Conservation (phyloP, 169 alveolate genomes). For the Cryptosporidium xiaoi region DNA sequence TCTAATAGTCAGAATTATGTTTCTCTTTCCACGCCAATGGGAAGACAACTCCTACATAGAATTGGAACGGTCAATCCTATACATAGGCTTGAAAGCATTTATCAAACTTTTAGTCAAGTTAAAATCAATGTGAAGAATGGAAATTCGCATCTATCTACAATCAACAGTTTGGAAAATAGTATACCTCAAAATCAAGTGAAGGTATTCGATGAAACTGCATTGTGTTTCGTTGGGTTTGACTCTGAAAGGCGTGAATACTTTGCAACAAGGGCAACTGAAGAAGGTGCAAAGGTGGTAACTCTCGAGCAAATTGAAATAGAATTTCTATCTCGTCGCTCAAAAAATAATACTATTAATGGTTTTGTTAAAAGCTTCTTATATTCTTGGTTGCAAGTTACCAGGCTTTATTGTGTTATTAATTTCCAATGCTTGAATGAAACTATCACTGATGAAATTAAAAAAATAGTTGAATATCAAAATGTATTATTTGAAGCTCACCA, state of each 20-base stretch:
- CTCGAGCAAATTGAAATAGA: slow-evolving; percentile 15
- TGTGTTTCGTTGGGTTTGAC: slow-evolving; percentile 63
- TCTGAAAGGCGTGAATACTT: slow-evolving; percentile 63
- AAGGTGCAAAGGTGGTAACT: slow-evolving; percentile 55
- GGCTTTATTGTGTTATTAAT: slow-evolving; percentile 44
- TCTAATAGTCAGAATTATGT: slow-evolving; percentile 51
- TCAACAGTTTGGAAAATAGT: background rate
- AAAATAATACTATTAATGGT: background rate
- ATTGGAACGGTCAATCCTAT: slow-evolving; percentile 59
- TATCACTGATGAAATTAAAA: background rate
- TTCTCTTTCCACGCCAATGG: slow-evolving; percentile 68
- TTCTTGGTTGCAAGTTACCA: slow-evolving; percentile 60
- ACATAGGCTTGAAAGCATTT: slow-evolving; percentile 32
- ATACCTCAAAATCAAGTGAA: background rate
- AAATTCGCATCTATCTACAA: background rate
- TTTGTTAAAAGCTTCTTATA: slow-evolving; percentile 8
- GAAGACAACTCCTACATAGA: slow-evolving; percentile 53
- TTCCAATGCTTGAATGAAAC: background rate
- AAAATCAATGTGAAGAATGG: background rate
- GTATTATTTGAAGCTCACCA: slow-evolving; percentile 21
- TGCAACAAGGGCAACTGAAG: slow-evolving; percentile 54
- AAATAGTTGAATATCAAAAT: background rate
- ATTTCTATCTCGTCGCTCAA: background rate
- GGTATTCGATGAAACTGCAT: slow-evolving; percentile 50
- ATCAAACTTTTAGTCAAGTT: background rate